Base-by-base conservation (phyloP, 116 monocot species). In the Papilionanthe hybrid region DNA sequence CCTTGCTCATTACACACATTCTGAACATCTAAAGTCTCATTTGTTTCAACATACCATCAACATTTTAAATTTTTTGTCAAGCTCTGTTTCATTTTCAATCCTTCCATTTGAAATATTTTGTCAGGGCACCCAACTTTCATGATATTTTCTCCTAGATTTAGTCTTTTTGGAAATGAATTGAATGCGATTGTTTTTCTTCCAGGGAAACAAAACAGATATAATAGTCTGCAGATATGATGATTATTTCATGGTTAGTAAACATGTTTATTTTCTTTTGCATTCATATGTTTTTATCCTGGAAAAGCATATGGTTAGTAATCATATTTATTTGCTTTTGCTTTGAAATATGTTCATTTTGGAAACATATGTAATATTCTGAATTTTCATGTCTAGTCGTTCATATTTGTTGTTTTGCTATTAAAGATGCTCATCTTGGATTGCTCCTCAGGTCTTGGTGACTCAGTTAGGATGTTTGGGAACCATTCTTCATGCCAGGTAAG, bases 401-500 rank as follows among this genome's bases (percentile, higher is more conserved):
- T 20, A 25, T 49, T 25, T 9, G 66, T 86, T 3, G 27, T 55
- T 72, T 79, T 20, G 5, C 48, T 79, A 42, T 55, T 11, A 30
- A 73, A 72, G 55, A 12, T 80, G 42, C 66, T 84, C 13, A 77
- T 80, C 12, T 23, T 77, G 0, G 15, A 79, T 77, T 44, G 6
- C 55, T 80, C 10, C 84, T 30, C 81, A 99, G 99, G 90, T 99
- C 77, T 82, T 99, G 68, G 99, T 92, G 65, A 95, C 99, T 42
- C 99, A 99, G 77, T 90, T 99, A 71, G 99, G 99, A 83, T 87
- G 86, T 42, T 84, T 95, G 89, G 99, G 99, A 72, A 99, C 99
- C 65, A 95, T 99, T 86, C 37, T 99, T 45, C 90, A 88, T 83
- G 95, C 95, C n/a, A 99, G 92, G 99, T 92, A 42, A 68, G 79